Base-by-base conservation (phyloP, 1,284 basidiomycete species). In the Rhodotorula sp. region DNA sequence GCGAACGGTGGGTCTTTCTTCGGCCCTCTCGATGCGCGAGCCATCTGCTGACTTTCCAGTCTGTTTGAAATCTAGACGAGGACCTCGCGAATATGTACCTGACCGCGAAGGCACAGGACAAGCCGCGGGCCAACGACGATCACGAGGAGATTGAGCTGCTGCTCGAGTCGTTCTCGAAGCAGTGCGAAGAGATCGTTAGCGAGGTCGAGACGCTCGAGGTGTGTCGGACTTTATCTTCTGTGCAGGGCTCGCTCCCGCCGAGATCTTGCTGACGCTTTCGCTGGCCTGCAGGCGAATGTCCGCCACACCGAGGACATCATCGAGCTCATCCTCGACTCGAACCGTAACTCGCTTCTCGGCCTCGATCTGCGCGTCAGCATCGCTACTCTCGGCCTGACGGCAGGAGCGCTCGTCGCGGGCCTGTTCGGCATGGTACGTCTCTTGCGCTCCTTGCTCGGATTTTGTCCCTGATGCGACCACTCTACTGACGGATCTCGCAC, bases 281-380 rank as follows among this genome's bases (percentile, higher is more conserved):
- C 29, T 14, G 16, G 23, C 5, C 3, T 10, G 34, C 64, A 66
- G 65, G 65, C 65, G 26, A 66, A 66, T 20, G 58, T 66, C n/a
- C 48, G 49, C 47, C 64, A 65, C 10, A 60, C 65, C 5, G 57
- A 64, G 23, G 56, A 62, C 47, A 65, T 65, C 4, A 92, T 97
- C 10, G 96, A 99, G 82, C 86, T 99, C 69, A 95, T 98, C 79
- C 86, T 99, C 60, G 96, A 99, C 81, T 92, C 93, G 69, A 97
- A 97, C 83, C 90, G 96, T 61, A 99, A 99, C 80, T 88, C 91
- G 5, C 85, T 99, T 20, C 85, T 98, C 21, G 92, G 93, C 34
- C 85, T 98, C 34, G 96, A 98, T 81, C 85, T 99, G 62, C 90
- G 94, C 84, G 91, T 90, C 57, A 94, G 92, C n/a, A 98, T 99